Percentiles rank a stretch among this genome's conserved stretches.
Conservation (phyloP, 1,139 yeast genomes). For the Lodderomyces pseudojiufengensis region DNA sequence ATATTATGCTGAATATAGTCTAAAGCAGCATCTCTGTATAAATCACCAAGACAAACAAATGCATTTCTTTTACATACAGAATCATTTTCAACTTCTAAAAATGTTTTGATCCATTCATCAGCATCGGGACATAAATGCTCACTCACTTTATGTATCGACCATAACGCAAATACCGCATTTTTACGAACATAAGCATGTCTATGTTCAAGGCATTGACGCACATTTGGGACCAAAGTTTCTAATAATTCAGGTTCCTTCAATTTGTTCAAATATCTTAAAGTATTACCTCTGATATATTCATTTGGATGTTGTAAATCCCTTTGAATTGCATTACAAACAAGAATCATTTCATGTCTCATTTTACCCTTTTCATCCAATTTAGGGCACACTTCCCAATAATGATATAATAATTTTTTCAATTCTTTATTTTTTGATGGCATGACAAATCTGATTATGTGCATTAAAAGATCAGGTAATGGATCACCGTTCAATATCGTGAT, state of each 20-base stretch:
- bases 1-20: constrained; percentile 75
- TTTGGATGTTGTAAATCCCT: constrained; percentile 98
- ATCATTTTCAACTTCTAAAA: constrained; percentile 80
- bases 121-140: constrained; percentile 94
- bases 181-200: constrained; percentile 98
- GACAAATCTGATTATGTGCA: constrained; percentile 95
- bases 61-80: constrained; percentile 96
- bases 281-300: constrained; percentile 93
- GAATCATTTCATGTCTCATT: constrained; percentile 96
- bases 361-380: constrained; percentile 85
- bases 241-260: constrained; percentile 89
- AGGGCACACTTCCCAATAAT: constrained; percentile 98
- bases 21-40: constrained; percentile 83
- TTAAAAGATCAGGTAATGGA: constrained; percentile 88
- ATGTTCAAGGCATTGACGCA: constrained; percentile 86
- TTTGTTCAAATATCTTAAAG: constrained; percentile 86
- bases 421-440: constrained; percentile 94
- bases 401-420: constrained; percentile 86
- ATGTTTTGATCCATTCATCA: constrained; percentile 71
- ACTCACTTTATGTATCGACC: constrained; percentile 76
- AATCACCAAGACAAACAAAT: constrained; percentile 77
- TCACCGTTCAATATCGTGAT: constrained; percentile 90
- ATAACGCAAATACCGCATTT: constrained; percentile 90
- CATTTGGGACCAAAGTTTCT: constrained; percentile 93
- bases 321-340: constrained; percentile 96